phyloP scores from a whole-genome alignment of 78 protist species.

The Dictyostelium intermedium region DNA sequence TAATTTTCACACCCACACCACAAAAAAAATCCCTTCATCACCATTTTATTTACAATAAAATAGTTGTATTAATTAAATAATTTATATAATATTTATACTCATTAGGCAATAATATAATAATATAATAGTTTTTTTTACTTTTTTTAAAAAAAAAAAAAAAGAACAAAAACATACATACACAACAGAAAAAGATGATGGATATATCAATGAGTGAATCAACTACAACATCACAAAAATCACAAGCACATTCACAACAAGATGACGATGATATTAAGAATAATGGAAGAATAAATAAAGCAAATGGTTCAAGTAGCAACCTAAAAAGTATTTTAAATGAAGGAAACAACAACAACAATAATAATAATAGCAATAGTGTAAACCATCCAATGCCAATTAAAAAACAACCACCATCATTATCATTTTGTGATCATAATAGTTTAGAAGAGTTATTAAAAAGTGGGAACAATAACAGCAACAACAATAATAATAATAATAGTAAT shows the following conservation, averaged over 20 bases:
- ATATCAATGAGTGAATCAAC: not conserved
- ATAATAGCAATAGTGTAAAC: not conserved
- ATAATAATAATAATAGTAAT: not conserved
- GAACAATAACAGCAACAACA: not conserved
- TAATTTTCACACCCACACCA: not conserved
- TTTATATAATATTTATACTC: not conserved
- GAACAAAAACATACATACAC: too few relatives aligned
- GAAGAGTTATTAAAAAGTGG: constrained; percentile 18
- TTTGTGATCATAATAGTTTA: constrained; percentile 30
- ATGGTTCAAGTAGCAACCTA: constrained; percentile 42
- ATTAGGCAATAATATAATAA: too few relatives aligned
- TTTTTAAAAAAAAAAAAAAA: too few relatives aligned
- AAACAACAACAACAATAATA: not conserved
- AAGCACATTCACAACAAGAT: not conserved
- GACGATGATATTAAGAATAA: not conserved
- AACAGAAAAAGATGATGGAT: constrained; percentile 13
- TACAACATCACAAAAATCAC: not conserved
- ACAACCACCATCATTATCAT: not conserved
- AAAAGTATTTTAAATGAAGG: constrained; percentile 54
- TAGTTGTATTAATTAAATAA: not conserved
- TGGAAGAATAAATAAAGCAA: not conserved
- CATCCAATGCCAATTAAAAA: not conserved
- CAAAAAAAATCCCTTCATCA: not conserved
- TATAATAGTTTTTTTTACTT: not conserved
- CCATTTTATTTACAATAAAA: too few relatives aligned